These are phyloP conservation scores for Colletotrichum liaoningense DNA, from an alignment of 2,329 filamentous ascomycete genomes.

Conservation along the genomic window DNA sequence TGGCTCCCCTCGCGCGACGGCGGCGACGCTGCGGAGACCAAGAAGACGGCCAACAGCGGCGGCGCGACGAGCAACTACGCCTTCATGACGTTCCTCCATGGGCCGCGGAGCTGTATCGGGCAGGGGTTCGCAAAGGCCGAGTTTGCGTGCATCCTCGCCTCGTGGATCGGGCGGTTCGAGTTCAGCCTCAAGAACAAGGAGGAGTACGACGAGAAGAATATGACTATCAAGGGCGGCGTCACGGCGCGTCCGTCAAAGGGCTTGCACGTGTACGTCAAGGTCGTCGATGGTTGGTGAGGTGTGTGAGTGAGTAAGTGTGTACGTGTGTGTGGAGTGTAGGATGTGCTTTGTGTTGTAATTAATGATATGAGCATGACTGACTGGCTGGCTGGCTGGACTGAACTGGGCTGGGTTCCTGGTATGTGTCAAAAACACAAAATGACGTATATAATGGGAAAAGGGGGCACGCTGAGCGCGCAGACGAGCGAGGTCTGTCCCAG, in stretches of 20 bases:
- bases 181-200: constrained; percentile 68
- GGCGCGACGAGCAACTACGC: constrained; percentile 82
- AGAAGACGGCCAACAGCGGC: constrained; percentile 67
- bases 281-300: constrained; percentile 5
- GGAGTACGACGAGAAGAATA: constrained; percentile 73
- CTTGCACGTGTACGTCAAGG: constrained; percentile 74
- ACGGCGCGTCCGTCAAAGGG: constrained; percentile 81
- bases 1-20: constrained; percentile 69
- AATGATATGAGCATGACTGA: neutral
- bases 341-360: neutral
- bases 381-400: neutral
- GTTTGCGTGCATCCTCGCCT: constrained; percentile 84
- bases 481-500: neutral
- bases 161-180: constrained; percentile 80
- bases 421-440: neutral
- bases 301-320: too few relatives aligned
- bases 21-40: constrained; percentile 44
- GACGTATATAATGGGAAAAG: neutral
- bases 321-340: too few relatives aligned
- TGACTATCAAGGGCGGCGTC: constrained; percentile 76
- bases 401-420: neutral
- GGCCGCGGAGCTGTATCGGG: constrained; percentile 88
- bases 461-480: too few relatives aligned
- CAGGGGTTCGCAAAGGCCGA: constrained; percentile 84
- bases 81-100: constrained; percentile 86